phyloP scores from a whole-genome alignment of 75 land plant species.

The Larix kaempferi region DNA sequence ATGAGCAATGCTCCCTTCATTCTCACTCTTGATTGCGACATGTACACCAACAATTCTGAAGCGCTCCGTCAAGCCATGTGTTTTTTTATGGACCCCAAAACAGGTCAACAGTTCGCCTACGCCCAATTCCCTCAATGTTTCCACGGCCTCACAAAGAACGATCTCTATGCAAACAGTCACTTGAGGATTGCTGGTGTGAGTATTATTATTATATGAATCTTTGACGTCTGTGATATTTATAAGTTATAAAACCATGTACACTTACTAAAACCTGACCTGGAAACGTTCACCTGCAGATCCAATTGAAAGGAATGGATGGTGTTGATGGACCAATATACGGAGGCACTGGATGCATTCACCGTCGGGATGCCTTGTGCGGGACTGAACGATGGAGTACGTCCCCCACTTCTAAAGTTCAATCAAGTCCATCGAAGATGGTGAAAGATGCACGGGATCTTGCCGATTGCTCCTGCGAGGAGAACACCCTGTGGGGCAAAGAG shows the following conservation, averaged over 20 bases:
- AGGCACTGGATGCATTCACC: conserved; percentile 25
- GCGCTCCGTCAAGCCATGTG: conserved; percentile 26
- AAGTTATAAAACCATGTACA: no score
- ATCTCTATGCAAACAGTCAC: conserved; percentile 21
- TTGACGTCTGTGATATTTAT: no score
- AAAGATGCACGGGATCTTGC: conserved; percentile 6
- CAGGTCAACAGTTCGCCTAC: conserved; percentile 18
- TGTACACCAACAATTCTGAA: conserved; percentile 33
- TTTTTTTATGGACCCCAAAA: conserved; percentile 28
- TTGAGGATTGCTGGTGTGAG: conserved; percentile 16
- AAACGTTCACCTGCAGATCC: conserved; percentile 12
- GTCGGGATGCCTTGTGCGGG: conserved; percentile 14
- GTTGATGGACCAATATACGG: conserved; percentile 24
- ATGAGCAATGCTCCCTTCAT: conserved; percentile 37
- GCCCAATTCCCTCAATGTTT: conserved; percentile 41
- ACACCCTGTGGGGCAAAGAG: conserved; percentile 2
- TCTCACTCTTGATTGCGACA: conserved; percentile 42
- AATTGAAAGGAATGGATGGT: conserved; percentile 19
- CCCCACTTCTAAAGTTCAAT: not conserved
- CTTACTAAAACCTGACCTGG: no score
- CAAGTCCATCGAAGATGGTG: conserved; percentile 7
- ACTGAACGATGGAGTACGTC: not conserved
- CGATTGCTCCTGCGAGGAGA: not conserved
- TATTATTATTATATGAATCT: not conserved
- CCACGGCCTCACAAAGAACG: conserved; percentile 26